Base-by-base conservation (phyloP, 768 basidiomycete species). In the Boletus edulis region DNA sequence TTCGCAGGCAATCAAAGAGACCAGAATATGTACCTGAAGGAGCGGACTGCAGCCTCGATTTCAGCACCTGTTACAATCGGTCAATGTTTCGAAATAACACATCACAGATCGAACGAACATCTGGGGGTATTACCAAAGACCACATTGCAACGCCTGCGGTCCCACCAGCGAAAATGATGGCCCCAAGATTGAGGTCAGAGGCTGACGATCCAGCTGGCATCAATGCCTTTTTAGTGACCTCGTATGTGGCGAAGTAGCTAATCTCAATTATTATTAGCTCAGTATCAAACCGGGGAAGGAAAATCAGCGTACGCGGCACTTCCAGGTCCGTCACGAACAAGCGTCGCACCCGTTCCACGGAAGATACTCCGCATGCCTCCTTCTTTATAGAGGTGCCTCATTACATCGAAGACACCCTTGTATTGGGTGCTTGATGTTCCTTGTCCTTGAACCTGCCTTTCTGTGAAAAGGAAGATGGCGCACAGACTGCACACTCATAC, bases 121-220 rank as follows among this genome's bases (percentile, higher is more conserved):
- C 96, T 44, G 96, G 95, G 46, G 97, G 97, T 62, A 99, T 97
- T 24, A 92, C 96, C 62, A 98, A 79, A 17, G 90, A 78, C 97
- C 97, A 99, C 97, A 99, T 98, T 37, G 94, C 94, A 5, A 98
- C 83, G 62, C 97, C 97, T 2, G 97, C 97, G 39, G 83, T 86
- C 50, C 95, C 97, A 60, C 97, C 97, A 49, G 96, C 94, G 51
- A 94, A 55, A 61, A 98, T 89, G 63, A 98, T 82, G 17, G 90
- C 88, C 32, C 89, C 80, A 27, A 99, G 78, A 63, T 93, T 89
- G 54, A 98, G 79, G 46, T 93, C 86, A 37, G 84, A 79, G 3
- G 90, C 80, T n/a, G 87, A 86, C 17, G 89, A 77, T 32, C 90
- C 90, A 39, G 80, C 82, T 8, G 94, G 91, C 13, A 89, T 93